Percentiles rank a stretch among this genome's conserved stretches.
phyloP scores from a whole-genome alignment of 2,329 filamentous ascomycete genomes.

The Magnaporthiopsis incrustans region DNA sequence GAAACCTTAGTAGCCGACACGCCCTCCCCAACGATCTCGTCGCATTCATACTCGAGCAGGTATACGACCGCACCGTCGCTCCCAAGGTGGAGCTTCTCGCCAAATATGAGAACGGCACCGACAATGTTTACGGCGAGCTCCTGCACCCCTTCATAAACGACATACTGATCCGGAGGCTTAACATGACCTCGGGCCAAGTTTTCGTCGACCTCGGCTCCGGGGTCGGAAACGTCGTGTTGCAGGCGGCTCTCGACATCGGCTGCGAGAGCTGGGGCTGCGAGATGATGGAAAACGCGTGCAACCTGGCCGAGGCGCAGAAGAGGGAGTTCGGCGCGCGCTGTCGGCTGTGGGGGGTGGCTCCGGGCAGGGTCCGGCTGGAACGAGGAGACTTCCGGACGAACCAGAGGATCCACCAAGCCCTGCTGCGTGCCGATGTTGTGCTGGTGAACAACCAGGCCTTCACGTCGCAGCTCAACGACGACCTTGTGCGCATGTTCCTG shows the following conservation, averaged over 20 bases:
- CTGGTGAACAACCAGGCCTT: slow-evolving; percentile 98
- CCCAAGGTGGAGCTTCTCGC: slow-evolving; percentile 76
- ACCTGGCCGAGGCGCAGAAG: slow-evolving; percentile 71
- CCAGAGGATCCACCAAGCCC: slow-evolving; percentile 57
- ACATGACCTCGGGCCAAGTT: slow-evolving; percentile 72
- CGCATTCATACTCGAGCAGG: slow-evolving; percentile 75
- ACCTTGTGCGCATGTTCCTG: slow-evolving; percentile 79
- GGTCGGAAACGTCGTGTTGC: slow-evolving; percentile 90
- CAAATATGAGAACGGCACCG: slow-evolving; percentile 81
- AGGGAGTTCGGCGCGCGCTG: slow-evolving; percentile 80
- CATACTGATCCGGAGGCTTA: slow-evolving; percentile 68
- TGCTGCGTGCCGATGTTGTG: slow-evolving; percentile 86
- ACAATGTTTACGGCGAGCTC: slow-evolving; percentile 93
- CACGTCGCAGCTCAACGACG: slow-evolving; percentile 76
- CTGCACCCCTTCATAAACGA: slow-evolving; percentile 75
- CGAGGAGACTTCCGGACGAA: slow-evolving; percentile 78
- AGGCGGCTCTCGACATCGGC: slow-evolving; percentile 86
- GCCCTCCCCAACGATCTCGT: slow-evolving; percentile 65
- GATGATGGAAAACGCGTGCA: slow-evolving; percentile 86
- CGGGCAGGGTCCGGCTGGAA: slow-evolving; percentile 72
- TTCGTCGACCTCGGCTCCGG: slow-evolving; percentile 95
- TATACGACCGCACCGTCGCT: slow-evolving; percentile 87
- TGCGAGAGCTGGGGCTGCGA: slow-evolving; percentile 96
- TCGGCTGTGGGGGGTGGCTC: slow-evolving; percentile 77
- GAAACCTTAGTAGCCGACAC: slow-evolving; percentile 61